Conservation (phyloP, 768 basidiomycete species). For the Pleurotus platypus region DNA sequence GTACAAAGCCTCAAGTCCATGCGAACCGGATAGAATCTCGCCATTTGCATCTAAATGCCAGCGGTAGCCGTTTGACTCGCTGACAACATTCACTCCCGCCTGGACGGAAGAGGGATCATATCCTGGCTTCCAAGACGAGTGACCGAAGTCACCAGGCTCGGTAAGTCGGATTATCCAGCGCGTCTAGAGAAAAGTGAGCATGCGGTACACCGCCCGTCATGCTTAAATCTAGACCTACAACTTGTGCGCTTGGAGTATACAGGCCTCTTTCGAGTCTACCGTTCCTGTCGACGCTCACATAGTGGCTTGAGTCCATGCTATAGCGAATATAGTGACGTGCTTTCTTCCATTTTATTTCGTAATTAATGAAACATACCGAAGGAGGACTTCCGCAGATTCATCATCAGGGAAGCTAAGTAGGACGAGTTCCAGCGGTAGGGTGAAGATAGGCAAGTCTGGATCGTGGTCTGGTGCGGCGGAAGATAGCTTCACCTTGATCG, state of each 20-base stretch:
- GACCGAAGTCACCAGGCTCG: not conserved
- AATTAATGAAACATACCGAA: not conserved
- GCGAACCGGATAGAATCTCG: not conserved
- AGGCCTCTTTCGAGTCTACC: not conserved
- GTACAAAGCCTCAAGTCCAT: constrained; percentile 1
- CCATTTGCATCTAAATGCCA: constrained; percentile 6
- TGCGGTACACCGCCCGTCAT: not conserved
- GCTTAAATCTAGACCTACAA: not conserved
- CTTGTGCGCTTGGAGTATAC: not conserved
- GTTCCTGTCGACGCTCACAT: not conserved
- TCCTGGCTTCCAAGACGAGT: not conserved
- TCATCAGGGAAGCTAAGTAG: constrained; percentile 1
- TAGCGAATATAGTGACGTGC: not conserved
- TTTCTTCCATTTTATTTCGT: not conserved
- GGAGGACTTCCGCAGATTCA: not conserved
- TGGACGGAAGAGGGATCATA: not conserved
- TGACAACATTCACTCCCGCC: not conserved
- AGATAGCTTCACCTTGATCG: constrained; percentile 4
- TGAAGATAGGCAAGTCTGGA: not conserved
- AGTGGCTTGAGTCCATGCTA: not conserved
- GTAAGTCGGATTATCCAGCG: not conserved
- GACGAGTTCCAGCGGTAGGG: not conserved
- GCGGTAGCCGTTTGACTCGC: not conserved
- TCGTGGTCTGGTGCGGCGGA: not conserved
- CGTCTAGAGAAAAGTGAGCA: not conserved